Conservation (phyloP, 331 rosid genomes). For the Malus hybrid region DNA sequence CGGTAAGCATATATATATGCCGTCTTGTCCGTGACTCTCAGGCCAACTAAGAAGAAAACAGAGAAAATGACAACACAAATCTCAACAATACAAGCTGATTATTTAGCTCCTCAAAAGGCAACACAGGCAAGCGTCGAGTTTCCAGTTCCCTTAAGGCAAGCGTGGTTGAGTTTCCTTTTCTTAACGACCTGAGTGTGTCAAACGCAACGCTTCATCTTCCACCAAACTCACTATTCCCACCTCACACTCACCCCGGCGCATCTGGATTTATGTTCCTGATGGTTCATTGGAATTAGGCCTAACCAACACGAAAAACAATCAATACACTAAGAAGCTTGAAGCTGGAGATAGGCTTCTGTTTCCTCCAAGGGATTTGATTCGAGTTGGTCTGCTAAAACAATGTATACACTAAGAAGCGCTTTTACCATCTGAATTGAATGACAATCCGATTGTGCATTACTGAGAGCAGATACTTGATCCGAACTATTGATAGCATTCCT, state of each 20-base stretch:
- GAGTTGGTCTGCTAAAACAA: neutral
- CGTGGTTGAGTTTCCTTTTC: neutral
- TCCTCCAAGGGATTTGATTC: constrained; percentile 1
- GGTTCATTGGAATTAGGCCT: constrained; percentile 2
- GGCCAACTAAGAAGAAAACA: neutral
- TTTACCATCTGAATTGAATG: neutral
- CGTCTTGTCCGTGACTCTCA: neutral
- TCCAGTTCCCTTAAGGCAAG: too few relatives aligned
- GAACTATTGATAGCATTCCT: neutral
- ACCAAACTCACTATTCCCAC: neutral
- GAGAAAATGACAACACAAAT: neutral
- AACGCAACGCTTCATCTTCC: neutral
- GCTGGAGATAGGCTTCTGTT: constrained; percentile 1
- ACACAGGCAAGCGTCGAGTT: neutral
- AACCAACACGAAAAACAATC: neutral
- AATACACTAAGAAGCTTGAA: neutral
- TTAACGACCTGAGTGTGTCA: neutral
- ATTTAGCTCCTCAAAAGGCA: too few relatives aligned
- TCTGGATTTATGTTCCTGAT: neutral
- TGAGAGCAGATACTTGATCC: too few relatives aligned
- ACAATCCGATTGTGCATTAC: neutral
- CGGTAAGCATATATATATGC: neutral
- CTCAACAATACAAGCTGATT: neutral
- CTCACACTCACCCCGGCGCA: neutral
- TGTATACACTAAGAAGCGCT: too few relatives aligned